phyloP scores from a whole-genome alignment of 108 stramenopile genomes.

The Cyclotella choctawhatcheeana region DNA sequence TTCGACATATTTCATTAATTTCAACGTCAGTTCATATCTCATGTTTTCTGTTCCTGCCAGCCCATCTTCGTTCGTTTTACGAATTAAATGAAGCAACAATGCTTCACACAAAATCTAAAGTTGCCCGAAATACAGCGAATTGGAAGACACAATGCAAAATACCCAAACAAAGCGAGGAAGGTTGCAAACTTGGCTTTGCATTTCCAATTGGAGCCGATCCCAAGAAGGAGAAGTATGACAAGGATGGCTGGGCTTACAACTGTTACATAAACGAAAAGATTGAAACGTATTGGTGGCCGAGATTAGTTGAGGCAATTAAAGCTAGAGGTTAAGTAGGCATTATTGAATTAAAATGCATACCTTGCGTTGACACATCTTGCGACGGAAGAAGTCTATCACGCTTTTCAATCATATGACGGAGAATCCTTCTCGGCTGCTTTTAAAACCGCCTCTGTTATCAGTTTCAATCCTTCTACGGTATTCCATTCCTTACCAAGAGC shows the following conservation, averaged over 20 bases:
- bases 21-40: background rate
- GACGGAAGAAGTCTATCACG: too few relatives aligned
- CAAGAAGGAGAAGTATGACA: slow-evolving; percentile 21
- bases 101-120: slow-evolving; percentile 89
- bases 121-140: slow-evolving; percentile 62
- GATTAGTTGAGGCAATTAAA: slow-evolving; percentile 49
- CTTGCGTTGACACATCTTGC: background rate
- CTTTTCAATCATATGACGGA: slow-evolving; percentile 46
- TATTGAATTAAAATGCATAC: background rate
- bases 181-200: slow-evolving; percentile 69
- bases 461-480: slow-evolving; percentile 19
- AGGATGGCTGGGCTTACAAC: slow-evolving; percentile 75
- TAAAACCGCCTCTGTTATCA: slow-evolving; percentile 21
- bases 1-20: too few relatives aligned
- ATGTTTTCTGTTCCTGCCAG: background rate
- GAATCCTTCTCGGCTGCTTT: slow-evolving; percentile 25
- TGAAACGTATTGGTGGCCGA: slow-evolving; percentile 71
- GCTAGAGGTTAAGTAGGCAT: slow-evolving; percentile 9
- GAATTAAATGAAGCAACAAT: slow-evolving; percentile 83
- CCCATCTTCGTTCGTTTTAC: slow-evolving; percentile 59
- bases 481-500: slow-evolving; percentile 58
- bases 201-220: slow-evolving; percentile 56
- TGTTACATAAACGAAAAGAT: slow-evolving; percentile 81
- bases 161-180: slow-evolving; percentile 9
- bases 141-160: slow-evolving; percentile 61